Base-by-base conservation (phyloP, 805 yeast species). In the Lipomyces spencermartinsiae region DNA sequence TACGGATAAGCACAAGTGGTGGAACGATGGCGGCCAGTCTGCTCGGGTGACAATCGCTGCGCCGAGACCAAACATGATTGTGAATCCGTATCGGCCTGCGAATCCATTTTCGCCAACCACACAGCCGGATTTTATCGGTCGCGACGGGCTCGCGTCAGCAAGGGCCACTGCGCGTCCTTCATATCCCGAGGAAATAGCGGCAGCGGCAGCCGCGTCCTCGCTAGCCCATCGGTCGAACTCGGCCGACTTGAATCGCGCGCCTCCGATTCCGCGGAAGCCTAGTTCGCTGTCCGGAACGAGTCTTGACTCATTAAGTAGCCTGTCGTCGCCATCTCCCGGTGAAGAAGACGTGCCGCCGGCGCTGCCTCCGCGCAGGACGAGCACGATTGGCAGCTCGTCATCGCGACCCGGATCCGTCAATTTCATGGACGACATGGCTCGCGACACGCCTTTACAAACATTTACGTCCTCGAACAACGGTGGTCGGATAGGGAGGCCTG, bases 1-100 rank as follows among this genome's bases (percentile, higher is more conserved):
- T 66, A 86, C 95, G 0, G 97, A 91, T 65, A 78, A 82, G 14
- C 80, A 84, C 29, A 91, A 92, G 77, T 95, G 99, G 99, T 95
- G 99, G 99, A 82, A 92, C 19, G 89, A 89, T 14, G 89, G 88
- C 10, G 94, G 95, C 0, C 83, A 84, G 67, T 85, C 88, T 12
- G 93, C 93, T 1, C 92, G 89, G 75, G 89, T 94, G 4, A 84
- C 84, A 55, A 74, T 87, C 43, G 78, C 76, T 8, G 78, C 80
- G 4, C 85, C 85, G 0, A 76, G 75, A 2, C 76, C 77, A 10
- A 80, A 79, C 65, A 79, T 79, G 71, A 80, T 87, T 35, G 81
- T 93, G 57, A 95, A 95, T 74, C 97, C 97, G 0, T 78, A 80
- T 10, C 80, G 85, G 66, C 87, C 90, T 0, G 80, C 82, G 2